A percentile compares a stretch with the other conserved stretches of the same genome.
These are phyloP conservation scores for Arabidopsis arenosa DNA, from an alignment of 345 rosid species.

Conservation along the genomic window DNA sequence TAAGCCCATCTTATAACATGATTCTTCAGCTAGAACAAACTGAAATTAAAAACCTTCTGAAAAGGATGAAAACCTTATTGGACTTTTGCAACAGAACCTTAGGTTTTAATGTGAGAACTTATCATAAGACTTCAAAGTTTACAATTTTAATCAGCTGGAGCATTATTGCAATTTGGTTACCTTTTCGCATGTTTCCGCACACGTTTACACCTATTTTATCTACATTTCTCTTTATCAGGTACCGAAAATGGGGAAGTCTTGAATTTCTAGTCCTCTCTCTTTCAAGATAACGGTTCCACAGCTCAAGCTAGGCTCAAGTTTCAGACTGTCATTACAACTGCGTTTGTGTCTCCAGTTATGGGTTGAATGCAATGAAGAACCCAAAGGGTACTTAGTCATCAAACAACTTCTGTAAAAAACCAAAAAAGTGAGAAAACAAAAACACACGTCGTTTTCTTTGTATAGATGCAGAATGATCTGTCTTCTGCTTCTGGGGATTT, in stretches of 20 bases:
- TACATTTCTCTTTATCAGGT: slow-evolving; percentile 29
- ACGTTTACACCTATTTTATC: background rate
- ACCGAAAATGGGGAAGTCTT: slow-evolving; percentile 44
- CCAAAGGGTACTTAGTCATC: slow-evolving; percentile 34
- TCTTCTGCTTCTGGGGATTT: slow-evolving; percentile 32
- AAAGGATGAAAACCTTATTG: background rate
- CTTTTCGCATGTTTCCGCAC: background rate
- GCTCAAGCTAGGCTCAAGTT: slow-evolving; percentile 25
- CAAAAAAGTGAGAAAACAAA: slow-evolving; percentile 15
- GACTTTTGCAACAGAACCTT: slow-evolving; percentile 1
- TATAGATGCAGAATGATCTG: slow-evolving; percentile 35
- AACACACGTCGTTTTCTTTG: slow-evolving; percentile 28
- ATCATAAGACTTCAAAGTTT: background rate
- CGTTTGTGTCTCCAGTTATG: slow-evolving; percentile 13
- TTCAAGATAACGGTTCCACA: slow-evolving; percentile 14
- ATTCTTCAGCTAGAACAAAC: background rate
- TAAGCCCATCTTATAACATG: background rate
- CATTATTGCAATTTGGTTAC: background rate
- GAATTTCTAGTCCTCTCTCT: slow-evolving; percentile 16
- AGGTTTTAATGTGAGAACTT: background rate
- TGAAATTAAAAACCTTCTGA: background rate
- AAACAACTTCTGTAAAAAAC: slow-evolving; percentile 31
- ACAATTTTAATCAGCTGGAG: slow-evolving; percentile 6
- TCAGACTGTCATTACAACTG: slow-evolving; percentile 9
- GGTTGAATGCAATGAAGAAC: slow-evolving; percentile 35